A percentile compares a stretch with the other conserved stretches of the same genome.
These are phyloP conservation scores for Tolypocladium ovalisporum DNA, from an alignment of 2,329 filamentous ascomycete species.

Conservation along the genomic window DNA sequence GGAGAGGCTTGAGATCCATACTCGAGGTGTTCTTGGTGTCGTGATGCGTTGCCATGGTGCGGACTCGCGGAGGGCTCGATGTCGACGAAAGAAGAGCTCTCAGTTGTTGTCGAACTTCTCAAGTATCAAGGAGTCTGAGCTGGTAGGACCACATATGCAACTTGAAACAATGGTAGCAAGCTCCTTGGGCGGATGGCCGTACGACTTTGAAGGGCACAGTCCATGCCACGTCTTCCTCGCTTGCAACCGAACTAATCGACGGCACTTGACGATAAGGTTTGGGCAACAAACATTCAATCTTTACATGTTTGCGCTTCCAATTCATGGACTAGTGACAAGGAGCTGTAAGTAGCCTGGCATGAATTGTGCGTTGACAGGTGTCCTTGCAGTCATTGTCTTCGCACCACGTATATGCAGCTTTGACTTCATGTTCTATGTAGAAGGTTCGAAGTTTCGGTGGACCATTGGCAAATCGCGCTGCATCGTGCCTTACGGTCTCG, in stretches of 20 bases:
- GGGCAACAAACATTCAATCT: too few species aligned
- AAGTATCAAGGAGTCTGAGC: neutral
- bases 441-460: too few species aligned
- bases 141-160: neutral
- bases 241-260: too few species aligned
- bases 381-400: neutral
- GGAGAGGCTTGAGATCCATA: constrained; percentile 4
- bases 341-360: too few species aligned
- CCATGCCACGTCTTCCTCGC: neutral
- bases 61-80: neutral
- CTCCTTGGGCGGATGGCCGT: neutral
- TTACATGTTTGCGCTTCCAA: too few species aligned
- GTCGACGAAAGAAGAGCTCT: neutral
- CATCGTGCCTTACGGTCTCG: too few species aligned
- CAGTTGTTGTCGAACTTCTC: neutral
- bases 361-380: neutral
- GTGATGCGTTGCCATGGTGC: neutral
- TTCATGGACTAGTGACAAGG: too few species aligned
- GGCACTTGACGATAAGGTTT: too few species aligned
- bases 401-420: neutral
- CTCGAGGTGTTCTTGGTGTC: neutral
- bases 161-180: neutral
- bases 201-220: too few species aligned
- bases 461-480: too few species aligned
- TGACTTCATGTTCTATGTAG: too few species aligned